These are phyloP conservation scores for Elaeis oleifera DNA, from an alignment of 202 grass and related monocot genomes.

Conservation along the genomic window DNA sequence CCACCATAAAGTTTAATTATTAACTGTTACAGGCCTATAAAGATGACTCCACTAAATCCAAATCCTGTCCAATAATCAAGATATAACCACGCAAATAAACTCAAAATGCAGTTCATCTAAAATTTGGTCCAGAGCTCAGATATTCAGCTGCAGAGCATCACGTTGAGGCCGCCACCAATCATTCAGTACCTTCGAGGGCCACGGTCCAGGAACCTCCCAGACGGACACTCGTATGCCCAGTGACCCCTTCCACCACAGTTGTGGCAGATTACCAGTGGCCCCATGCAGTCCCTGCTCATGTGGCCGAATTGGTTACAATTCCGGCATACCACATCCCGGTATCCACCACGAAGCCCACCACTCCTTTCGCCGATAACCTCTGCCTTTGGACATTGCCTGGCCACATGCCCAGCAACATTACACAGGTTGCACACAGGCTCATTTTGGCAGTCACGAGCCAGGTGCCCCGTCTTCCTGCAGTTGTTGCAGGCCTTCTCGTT, in stretches of 20 bases:
- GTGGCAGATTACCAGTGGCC: constrained; percentile 76
- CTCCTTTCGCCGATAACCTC: constrained; percentile 55
- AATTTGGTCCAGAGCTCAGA: too few species aligned
- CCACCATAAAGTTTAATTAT: too few species aligned
- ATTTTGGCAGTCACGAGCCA: constrained; percentile 91
- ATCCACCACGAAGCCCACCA: constrained; percentile 10
- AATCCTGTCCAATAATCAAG: too few species aligned
- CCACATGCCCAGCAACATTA: constrained; percentile 83
- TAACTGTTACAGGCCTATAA: too few species aligned
- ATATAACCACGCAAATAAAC: too few species aligned
- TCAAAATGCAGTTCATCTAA: too few species aligned
- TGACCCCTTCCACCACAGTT: constrained; percentile 96
- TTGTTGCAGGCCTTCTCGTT: constrained; percentile 99
- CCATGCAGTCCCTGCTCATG: constrained; percentile 92
- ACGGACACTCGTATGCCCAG: constrained; percentile 92
- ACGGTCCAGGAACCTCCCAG: constrained; percentile 59
- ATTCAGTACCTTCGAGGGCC: constrained; percentile 54
- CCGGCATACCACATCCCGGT: constrained; percentile 65
- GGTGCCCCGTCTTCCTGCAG: constrained; percentile 87
- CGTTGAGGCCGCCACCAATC: background rate
- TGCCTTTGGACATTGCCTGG: constrained; percentile 74
- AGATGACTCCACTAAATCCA: too few species aligned
- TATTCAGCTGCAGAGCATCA: too few species aligned
- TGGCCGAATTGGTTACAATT: constrained; percentile 81
- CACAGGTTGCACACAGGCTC: constrained; percentile 93